These are phyloP conservation scores for Cytospora schulzeri DNA, from an alignment of 2,329 filamentous ascomycete genomes.

Conservation along the genomic window DNA sequence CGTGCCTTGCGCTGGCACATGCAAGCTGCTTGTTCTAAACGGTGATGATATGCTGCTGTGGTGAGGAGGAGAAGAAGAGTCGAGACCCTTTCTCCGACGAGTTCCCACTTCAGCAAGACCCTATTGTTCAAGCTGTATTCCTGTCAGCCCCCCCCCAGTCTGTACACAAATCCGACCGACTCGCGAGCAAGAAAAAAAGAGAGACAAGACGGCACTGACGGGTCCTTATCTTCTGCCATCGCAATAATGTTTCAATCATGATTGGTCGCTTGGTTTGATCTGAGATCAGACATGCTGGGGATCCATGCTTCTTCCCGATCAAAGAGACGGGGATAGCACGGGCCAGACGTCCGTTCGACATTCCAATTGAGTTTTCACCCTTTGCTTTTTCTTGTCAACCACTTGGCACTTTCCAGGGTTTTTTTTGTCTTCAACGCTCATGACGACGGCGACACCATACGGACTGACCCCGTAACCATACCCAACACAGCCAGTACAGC, in stretches of 20 bases:
- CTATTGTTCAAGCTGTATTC: not conserved
- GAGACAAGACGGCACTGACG: conserved; percentile 4
- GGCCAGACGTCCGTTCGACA: conserved; percentile 1
- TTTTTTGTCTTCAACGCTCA: not conserved
- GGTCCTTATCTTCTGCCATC: conserved; percentile 17
- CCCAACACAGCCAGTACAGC: too few relatives aligned
- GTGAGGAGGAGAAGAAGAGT: too few relatives aligned
- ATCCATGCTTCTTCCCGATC: conserved; percentile 6
- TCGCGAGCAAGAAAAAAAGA: not conserved
- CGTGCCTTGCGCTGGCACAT: not conserved
- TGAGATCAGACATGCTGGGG: conserved; percentile 11
- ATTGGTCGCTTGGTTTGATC: conserved; percentile 5
- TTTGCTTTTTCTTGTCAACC: not conserved
- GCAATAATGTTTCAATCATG: conserved; percentile 5
- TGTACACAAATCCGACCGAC: not conserved
- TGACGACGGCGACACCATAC: not conserved
- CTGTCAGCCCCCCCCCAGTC: not conserved
- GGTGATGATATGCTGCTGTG: not conserved
- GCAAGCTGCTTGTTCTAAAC: not conserved
- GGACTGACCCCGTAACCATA: not conserved
- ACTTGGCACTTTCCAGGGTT: too few relatives aligned
- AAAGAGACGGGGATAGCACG: not conserved
- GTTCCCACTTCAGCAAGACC: not conserved
- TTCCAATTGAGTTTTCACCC: conserved; percentile 19
- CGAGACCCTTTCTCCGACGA: not conserved